Evolutionary conservation across 2,329 filamentous ascomycete species (phyloP), one percentile per base, ranked within the genome.

Genomic region (Myriosclerotinia scirpicola): DNA sequence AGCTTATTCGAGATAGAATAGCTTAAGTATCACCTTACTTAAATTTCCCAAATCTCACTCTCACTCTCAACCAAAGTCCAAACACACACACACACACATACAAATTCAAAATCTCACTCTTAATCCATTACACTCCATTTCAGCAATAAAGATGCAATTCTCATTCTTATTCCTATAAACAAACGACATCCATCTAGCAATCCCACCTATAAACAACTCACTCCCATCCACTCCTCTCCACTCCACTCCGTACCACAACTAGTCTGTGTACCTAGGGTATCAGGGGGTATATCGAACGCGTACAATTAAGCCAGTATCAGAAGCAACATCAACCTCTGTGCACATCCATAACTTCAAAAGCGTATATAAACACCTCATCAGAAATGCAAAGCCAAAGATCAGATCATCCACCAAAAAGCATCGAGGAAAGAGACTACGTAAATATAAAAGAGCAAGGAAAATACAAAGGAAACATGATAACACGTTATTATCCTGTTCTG

Each of bases 391-490:
- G 38, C 17, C 15, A 7, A 46, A 46, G 17, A 46, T n/a, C n/a
- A n/a, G n/a, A n/a, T n/a, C n/a, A n/a, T n/a, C n/a, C n/a, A n/a
- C n/a, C n/a, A n/a, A n/a, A n/a, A n/a, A 59, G 17, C 22, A 59
- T 59, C 55, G 55, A 59, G 22, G 55, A 59, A 46, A 59, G 15
- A 15, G 7, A 22, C 38, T 34, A 55, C 8, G 22, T 44, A 46
- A 26, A 59, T 40, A 59, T 59, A 46, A 59, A 59, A 59, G 40
- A 59, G 55, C 17, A 59, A 59, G 34, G 40, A 59, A 59, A 59
- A 59, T 17, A 59, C 55, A 59, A 59, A 59, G 55, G 55, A 59
- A 59, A 59, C 55, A 59, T 46, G 55, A 59, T 59, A 59, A 59
- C 40, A 59, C 55, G 22, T 59, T 59, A 59, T 59, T 59, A 59